Evolutionary conservation across 2,329 filamentous ascomycete genomes (phyloP), one percentile per base, ranked within the genome.

Genomic region (Chaetomium globosum): DNA sequence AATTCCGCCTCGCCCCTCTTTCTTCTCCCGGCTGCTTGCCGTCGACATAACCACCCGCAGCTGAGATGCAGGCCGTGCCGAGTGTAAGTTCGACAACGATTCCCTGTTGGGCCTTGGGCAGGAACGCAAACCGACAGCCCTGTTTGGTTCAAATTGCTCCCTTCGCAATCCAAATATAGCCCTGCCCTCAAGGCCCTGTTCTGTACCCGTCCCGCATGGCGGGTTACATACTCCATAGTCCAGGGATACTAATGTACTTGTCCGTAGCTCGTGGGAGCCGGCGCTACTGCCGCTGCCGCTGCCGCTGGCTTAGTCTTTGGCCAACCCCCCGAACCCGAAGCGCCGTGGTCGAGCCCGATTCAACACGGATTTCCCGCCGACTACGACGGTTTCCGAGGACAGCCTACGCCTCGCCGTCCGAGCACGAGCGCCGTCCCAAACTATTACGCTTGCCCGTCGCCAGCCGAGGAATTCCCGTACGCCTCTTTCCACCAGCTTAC

Each of bases 221-320:
- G 33, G 36, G 33, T 43, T 36, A 30, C 21, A 46, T 28, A 13
- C 36, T 57, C n/a, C 39, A 19, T 36, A 6, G 23, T 52, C 21
- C 9, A 39, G 36, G 21, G 13, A 59, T 65, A 65, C 68, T 70
- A 69, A 68, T 65, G 21, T 61, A 54, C 54, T 63, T 65, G 58
- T 61, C 36, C 68, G 57, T 72, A 87, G 85, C 84, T 87, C 72
- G 82, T 87, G 77, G 85, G 84, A 76, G 83, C 85, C 71, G 83
- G 85, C 75, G 85, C 84, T 77, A 84, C 83, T 70, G 82, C 86
- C 75, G 85, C 85, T 77, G 84, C 84, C 73, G 85, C 85, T 71
- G 80, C 84, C 75, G 81, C 80, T 71, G 85, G 85, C 71, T 77
- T 87, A 68, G 83, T 84, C 70, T 86, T 87, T 75, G 85, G 83